Conservation (phyloP, 805 yeast species). For the Pichia sporocuriosa region DNA sequence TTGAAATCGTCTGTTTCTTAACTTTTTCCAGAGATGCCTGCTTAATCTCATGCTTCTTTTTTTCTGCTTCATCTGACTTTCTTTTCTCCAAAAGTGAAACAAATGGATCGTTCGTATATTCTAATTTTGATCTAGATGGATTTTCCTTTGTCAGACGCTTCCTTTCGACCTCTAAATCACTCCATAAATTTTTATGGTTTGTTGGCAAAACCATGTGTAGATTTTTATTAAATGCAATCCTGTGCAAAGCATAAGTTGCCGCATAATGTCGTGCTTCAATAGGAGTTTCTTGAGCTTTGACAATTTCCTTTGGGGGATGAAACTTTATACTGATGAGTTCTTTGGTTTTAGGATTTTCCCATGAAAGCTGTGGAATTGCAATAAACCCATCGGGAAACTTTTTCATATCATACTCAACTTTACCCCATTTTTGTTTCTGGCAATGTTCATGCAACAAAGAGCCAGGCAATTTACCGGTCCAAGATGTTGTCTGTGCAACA, state of each 20-base stretch:
- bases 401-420: slow-evolving; percentile 71
- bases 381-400: slow-evolving; percentile 43
- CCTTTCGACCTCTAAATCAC: slow-evolving; percentile 57
- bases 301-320: slow-evolving; percentile 44
- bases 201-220: slow-evolving; percentile 83
- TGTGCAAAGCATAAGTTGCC: slow-evolving; percentile 80
- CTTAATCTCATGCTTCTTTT: slow-evolving; percentile 42
- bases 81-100: slow-evolving; percentile 52
- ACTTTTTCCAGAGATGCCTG: slow-evolving; percentile 45
- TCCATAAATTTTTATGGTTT: slow-evolving; percentile 76
- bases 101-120: slow-evolving; percentile 75
- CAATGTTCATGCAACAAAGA: slow-evolving; percentile 80
- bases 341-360: slow-evolving; percentile 76
- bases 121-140: slow-evolving; percentile 40
- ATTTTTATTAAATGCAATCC: slow-evolving; percentile 75
- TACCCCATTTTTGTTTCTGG: slow-evolving; percentile 85
- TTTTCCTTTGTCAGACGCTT: slow-evolving; percentile 39
- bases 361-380: slow-evolving; percentile 58
- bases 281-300: slow-evolving; percentile 68
- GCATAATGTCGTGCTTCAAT: slow-evolving; percentile 86
- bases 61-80: slow-evolving; percentile 35
- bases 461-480: slow-evolving; percentile 95
- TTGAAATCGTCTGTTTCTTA: slow-evolving; percentile 39
- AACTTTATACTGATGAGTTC: slow-evolving; percentile 52
- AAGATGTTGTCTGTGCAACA: slow-evolving; percentile 66